A percentile compares a stretch with the other conserved stretches of the same genome.
Evolutionary conservation across 2,329 filamentous ascomycete species (phyloP).

Genomic region (Xylariaceae sp.): DNA sequence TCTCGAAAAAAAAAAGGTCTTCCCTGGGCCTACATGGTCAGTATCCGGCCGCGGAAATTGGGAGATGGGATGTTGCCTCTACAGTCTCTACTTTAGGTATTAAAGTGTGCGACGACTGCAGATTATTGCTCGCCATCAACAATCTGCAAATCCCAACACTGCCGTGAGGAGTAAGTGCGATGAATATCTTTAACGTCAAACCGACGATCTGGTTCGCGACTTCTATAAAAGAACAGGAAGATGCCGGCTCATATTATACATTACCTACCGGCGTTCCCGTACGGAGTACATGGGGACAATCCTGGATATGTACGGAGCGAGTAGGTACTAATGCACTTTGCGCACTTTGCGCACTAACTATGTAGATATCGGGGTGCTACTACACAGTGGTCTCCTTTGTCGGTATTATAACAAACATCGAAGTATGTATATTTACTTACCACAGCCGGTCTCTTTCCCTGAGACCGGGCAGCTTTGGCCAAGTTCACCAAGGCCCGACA

Average conservation of each 20-base stretch:
- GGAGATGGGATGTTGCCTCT: constrained; percentile 5
- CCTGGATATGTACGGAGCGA: no score
- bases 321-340: no score
- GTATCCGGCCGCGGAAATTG: constrained; percentile 19
- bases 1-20: constrained; percentile 7
- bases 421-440: background rate
- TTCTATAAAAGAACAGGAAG: no score
- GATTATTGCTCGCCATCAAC: constrained; percentile 5
- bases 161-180: background rate
- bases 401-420: background rate
- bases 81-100: background rate
- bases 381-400: background rate
- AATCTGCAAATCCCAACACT: background rate
- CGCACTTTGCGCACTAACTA: no score
- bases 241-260: no score
- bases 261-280: no score
- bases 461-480: constrained; percentile 13
- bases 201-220: no score
- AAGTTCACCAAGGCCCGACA: constrained; percentile 11
- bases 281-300: background rate
- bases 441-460: constrained; percentile 6
- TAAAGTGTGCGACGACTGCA: constrained; percentile 2
- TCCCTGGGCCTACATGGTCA: constrained; percentile 13
- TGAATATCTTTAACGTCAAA: background rate
- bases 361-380: background rate